Conservation (phyloP, 306 rosid genomes). For the Corylus avellana region DNA sequence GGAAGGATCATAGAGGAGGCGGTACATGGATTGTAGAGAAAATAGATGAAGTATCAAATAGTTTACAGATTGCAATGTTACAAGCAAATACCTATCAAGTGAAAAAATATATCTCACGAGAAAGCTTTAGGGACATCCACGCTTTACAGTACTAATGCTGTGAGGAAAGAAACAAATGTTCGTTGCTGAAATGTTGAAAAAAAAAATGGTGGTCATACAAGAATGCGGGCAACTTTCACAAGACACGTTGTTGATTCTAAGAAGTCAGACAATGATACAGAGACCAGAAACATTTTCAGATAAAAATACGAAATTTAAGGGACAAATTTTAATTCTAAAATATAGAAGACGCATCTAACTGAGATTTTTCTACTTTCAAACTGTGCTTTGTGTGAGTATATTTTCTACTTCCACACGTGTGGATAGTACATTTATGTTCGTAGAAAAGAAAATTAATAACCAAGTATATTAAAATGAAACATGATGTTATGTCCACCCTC, state of each 20-base stretch:
- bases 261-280: not conserved
- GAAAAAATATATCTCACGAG: not conserved
- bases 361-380: not conserved
- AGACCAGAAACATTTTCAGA: not conserved
- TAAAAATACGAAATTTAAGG: not conserved
- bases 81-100: not conserved
- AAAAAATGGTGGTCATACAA: not conserved
- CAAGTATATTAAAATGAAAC: not conserved
- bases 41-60: not conserved
- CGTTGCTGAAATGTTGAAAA: not conserved
- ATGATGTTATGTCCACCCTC: not conserved
- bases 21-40: not conserved
- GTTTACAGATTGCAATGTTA: not conserved
- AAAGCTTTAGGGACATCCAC: not conserved
- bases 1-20: not conserved
- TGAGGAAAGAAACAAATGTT: not conserved
- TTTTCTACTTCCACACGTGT: not conserved
- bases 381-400: not conserved
- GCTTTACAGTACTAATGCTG: not conserved
- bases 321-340: not conserved
- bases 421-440: not conserved
- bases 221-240: not conserved
- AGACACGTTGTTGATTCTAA: not conserved
- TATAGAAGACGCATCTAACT: not conserved
- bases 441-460: not conserved